These are phyloP conservation scores for Metschnikowia cubensis DNA, from an alignment of 805 yeast genomes.

Conservation along the genomic window DNA sequence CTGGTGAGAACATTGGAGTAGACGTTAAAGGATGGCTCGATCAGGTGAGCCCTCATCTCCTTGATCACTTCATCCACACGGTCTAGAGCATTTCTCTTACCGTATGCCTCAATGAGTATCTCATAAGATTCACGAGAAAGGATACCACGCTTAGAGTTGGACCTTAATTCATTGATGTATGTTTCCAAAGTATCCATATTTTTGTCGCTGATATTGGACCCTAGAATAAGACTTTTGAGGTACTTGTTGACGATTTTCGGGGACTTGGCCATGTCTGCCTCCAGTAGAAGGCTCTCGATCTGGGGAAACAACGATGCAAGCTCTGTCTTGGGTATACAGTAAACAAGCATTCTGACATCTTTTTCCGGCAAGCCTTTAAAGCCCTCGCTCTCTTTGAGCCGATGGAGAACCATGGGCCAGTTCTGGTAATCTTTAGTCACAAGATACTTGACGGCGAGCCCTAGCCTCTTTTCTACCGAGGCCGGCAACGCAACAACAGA, in stretches of 20 bases:
- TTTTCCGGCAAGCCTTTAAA: constrained; percentile 25
- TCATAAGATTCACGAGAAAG: constrained; percentile 43
- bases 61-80: constrained; percentile 36
- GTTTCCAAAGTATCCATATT: constrained; percentile 29
- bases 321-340: constrained; percentile 39
- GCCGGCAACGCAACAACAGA: constrained; percentile 32
- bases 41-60: constrained; percentile 34
- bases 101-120: constrained; percentile 42
- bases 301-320: constrained; percentile 28
- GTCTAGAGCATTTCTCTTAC: constrained; percentile 35
- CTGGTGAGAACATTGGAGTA: constrained; percentile 60
- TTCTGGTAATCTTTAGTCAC: constrained; percentile 38
- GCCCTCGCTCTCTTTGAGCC: constrained; percentile 34
- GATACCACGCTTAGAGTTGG: constrained; percentile 17
- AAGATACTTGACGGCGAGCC: constrained; percentile 38
- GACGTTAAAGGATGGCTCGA: constrained; percentile 43
- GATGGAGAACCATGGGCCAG: constrained; percentile 46
- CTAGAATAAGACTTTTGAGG: constrained; percentile 32
- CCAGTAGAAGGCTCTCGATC: constrained; percentile 25
- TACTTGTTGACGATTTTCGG: constrained; percentile 34
- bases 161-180: constrained; percentile 25
- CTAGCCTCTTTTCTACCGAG: constrained; percentile 33
- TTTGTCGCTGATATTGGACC: constrained; percentile 18
- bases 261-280: constrained; percentile 29
- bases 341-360: constrained; percentile 37